These are phyloP conservation scores for Yamadazyma buinensis DNA, from an alignment of 1,139 yeast genomes.

Conservation along the genomic window DNA sequence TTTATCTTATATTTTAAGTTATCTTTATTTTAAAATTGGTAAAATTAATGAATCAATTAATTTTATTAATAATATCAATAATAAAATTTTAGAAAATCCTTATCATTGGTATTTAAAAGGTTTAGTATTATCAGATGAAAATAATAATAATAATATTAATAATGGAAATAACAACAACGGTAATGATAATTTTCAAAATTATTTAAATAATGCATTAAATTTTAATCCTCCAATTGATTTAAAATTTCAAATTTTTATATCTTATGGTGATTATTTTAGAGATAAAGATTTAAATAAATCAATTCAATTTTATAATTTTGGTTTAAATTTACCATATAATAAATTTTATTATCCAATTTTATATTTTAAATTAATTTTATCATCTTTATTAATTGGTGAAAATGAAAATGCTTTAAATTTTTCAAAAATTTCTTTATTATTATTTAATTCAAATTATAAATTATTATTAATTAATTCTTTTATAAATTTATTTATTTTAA, in stretches of 20 bases:
- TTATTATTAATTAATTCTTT: conserved; percentile 1
- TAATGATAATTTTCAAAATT: conserved; percentile 1
- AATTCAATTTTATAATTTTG: conserved; percentile 2
- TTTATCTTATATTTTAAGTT: background rate
- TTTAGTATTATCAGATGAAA: conserved; percentile 1
- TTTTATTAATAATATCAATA: conserved; percentile 6
- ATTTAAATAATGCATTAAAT: background rate
- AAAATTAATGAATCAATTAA: conserved; percentile 7
- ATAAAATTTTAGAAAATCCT: conserved; percentile 1
- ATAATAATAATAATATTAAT: too few species aligned
- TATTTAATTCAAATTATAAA: conserved; percentile 2
- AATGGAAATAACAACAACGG: too few species aligned
- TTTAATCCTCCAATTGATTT: conserved; percentile 2
- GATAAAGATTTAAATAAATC: conserved; percentile 1
- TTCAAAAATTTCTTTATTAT: conserved; percentile 2
- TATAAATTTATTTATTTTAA: background rate
- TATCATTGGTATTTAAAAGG: background rate
- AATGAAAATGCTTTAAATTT: conserved; percentile 2
- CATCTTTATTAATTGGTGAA: conserved; percentile 3
- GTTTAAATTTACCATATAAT: conserved; percentile 2
- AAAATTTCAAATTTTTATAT: conserved; percentile 3
- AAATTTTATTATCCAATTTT: background rate
- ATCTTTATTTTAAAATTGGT: conserved; percentile 1
- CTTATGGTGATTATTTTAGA: conserved; percentile 2
- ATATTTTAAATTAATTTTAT: conserved; percentile 6